Evolutionary conservation across 371 early-diverging fungal genomes (phyloP).

Genomic region (Dentiscutata heterogama): DNA sequence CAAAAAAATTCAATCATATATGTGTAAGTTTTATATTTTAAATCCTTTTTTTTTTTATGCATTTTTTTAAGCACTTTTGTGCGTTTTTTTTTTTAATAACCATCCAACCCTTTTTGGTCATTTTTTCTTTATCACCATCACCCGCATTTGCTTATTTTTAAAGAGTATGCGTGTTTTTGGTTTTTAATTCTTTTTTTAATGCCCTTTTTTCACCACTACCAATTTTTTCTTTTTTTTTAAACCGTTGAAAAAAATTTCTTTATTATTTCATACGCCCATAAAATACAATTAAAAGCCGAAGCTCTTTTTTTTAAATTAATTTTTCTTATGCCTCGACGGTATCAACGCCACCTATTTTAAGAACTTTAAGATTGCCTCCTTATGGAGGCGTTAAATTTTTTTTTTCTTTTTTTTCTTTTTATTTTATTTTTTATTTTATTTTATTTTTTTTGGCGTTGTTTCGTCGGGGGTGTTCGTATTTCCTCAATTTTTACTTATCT

Average conservation of each 20-base stretch:
- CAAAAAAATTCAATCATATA: neutral
- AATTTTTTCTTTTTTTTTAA: conserved; percentile 5
- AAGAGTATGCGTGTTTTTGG: neutral
- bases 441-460: conserved; percentile 5
- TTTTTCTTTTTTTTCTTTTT: too few relatives aligned
- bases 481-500: conserved; percentile 9
- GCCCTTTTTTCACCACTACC: neutral
- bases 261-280: conserved; percentile 24
- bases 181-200: conserved; percentile 3
- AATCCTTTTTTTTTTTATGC: neutral
- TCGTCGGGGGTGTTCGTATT: conserved; percentile 29
- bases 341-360: neutral
- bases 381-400: neutral
- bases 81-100: neutral
- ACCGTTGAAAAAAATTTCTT: neutral
- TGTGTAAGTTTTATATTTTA: neutral
- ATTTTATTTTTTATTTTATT: neutral
- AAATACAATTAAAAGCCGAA: conserved; percentile 16
- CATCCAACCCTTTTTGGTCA: neutral
- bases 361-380: neutral
- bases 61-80: neutral
- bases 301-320: conserved; percentile 31
- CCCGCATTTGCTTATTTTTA: neutral
- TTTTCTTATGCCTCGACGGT: conserved; percentile 11
- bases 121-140: neutral